Evolutionary conservation across 2,329 filamentous ascomycete genomes (phyloP), one percentile per base, ranked within the genome.

Genomic region (Huntiella bhutanensis): DNA sequence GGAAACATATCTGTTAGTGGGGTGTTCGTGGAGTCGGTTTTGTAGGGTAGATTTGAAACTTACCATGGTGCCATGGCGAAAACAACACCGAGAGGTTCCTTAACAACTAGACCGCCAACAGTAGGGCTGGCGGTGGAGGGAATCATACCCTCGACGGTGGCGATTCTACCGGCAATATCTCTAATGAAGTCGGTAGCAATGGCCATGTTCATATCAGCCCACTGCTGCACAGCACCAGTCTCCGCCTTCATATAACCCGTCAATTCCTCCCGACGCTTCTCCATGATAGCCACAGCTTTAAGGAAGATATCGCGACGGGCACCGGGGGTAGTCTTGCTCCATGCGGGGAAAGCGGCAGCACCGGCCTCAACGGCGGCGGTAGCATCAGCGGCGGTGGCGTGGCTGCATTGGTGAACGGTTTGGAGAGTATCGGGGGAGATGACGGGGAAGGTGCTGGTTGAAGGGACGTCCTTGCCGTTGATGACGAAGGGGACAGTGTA

Each of bases 41-140:
- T n/a, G 16, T 13, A 16, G 7, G 35, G 7, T 12, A 6, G n/a
- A 11, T 13, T 13, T 17, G 33, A 15, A 16, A 53, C 63, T 54
- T 65, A 86, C 84, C 85, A 93, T 7, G 85, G 82, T 2, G 80
- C 82, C 59, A 92, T 85, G 2, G 75, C 77, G 28, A 92, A 63
- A 12, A 87, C 69, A 5, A 91, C 83, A 1, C 85, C 85, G 54
- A 75, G 85, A 0, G 85, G 83, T 60, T 87, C 81, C 56, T 77
- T 79, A 52, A 78, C 61, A 3, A 92, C 63, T 53, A 91, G 64
- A 0, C 77, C 82, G 16, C 51, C 65, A 19, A 56, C 53, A 28
- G 53, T 51, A 2, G 59, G 53, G 32, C 61, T 57, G 32, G 49
- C 50, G 2, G 58, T 54, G 6, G 54, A 41, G 7, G 66, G 61